Percentiles rank a stretch among this genome's conserved stretches.
phyloP scores from a whole-genome alignment of 2,329 filamentous ascomycete species.

The Sporothrix variecibatus region DNA sequence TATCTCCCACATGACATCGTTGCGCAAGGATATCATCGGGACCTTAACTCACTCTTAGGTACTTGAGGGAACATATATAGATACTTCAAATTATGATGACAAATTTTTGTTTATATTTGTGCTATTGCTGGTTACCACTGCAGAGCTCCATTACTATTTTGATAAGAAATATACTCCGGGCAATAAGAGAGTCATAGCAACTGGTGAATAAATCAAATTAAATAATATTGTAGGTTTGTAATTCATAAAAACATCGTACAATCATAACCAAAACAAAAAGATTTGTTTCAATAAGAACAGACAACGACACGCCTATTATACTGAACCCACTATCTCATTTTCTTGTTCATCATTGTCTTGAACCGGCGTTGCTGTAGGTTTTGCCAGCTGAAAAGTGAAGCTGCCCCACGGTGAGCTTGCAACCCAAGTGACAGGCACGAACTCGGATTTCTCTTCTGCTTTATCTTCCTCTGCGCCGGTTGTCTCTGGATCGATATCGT shows the following conservation, averaged over 20 bases:
- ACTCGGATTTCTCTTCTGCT: conserved; percentile 34
- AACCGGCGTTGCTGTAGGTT: not conserved
- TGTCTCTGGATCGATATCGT: conserved; percentile 37
- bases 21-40: not conserved
- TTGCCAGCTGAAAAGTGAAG: conserved; percentile 38
- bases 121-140: too few relatives aligned
- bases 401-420: conserved; percentile 53
- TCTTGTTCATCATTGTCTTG: not conserved
- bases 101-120: not conserved
- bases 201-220: too few relatives aligned
- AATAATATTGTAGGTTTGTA: too few relatives aligned
- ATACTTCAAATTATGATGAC: not conserved
- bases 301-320: not conserved
- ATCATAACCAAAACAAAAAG: not conserved
- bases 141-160: too few relatives aligned
- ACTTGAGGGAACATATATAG: not conserved
- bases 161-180: too few relatives aligned
- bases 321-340: not conserved
- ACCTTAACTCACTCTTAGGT: not conserved
- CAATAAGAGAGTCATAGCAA: too few relatives aligned
- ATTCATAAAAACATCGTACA: not conserved
- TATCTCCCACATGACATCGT: not conserved
- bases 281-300: not conserved
- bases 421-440: conserved; percentile 49
- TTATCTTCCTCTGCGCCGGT: not conserved